Conservation (phyloP, 129 eudicot species). For the Logfia minima region DNA sequence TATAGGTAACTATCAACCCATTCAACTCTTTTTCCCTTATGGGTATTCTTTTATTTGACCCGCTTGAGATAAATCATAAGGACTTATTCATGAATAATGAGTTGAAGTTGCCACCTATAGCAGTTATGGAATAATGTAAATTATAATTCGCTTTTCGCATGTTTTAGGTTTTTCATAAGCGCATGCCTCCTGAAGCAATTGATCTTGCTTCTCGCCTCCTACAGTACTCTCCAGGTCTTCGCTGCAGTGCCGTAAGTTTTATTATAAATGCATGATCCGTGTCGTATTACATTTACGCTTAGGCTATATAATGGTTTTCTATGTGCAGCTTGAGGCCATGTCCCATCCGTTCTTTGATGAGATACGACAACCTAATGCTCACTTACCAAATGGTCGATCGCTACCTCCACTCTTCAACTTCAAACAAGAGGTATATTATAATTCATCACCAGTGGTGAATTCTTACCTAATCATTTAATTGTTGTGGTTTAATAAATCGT, state of each 20-base stretch:
- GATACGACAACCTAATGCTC: conserved; percentile 81
- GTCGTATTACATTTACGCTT: background rate
- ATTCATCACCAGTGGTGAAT: background rate
- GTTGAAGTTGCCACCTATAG: background rate
- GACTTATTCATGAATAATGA: background rate
- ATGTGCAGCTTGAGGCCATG: conserved; percentile 82
- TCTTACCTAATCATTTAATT: too few species aligned
- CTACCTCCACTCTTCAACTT: conserved; percentile 89
- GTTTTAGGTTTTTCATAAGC: conserved; percentile 80
- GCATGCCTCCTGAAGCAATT: conserved; percentile 98
- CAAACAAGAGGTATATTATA: conserved; percentile 70
- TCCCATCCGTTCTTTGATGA: conserved; percentile 96
- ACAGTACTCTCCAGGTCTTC: conserved; percentile 95
- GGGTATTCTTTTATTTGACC: background rate
- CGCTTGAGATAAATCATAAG: background rate
- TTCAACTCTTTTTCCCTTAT: background rate
- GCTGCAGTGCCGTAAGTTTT: conserved; percentile 89
- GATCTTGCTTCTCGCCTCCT: conserved; percentile 90
- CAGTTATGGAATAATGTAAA: background rate
- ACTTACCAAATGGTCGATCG: conserved; percentile 85
- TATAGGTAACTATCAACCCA: background rate
- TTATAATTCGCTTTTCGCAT: conserved; percentile 14
- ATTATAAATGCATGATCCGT: background rate
- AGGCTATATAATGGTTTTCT: background rate
- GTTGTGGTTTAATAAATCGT: background rate